Evolutionary conservation across 1,284 basidiomycete species (phyloP).

Genomic region (Coniferiporia sulphurascens): DNA sequence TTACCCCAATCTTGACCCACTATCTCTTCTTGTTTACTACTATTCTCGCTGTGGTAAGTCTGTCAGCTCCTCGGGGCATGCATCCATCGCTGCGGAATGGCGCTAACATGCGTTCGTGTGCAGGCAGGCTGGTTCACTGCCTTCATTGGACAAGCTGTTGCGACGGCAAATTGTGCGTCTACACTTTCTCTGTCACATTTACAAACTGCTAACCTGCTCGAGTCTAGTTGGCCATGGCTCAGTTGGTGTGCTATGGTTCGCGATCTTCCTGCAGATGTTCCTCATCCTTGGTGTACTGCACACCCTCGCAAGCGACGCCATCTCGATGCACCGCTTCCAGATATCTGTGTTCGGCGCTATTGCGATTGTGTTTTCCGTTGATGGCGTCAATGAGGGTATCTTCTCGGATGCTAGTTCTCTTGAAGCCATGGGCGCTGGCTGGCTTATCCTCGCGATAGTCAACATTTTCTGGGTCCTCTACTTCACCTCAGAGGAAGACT

Average conservation of each 20-base stretch:
- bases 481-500: conserved; percentile 94
- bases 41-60: conserved; percentile 69
- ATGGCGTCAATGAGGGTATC: conserved; percentile 68
- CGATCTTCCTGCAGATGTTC: conserved; percentile 82
- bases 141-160: conserved; percentile 78
- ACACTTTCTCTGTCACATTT: conserved; percentile 2
- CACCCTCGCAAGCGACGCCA: conserved; percentile 80
- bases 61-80: conserved; percentile 13
- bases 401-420: conserved; percentile 48
- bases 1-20: conserved; percentile 83
- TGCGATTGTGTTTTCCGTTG: conserved; percentile 82
- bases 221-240: conserved; percentile 35
- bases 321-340: conserved; percentile 83
- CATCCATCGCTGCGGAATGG: background rate
- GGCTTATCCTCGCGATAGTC: conserved; percentile 88
- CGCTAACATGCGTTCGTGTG: conserved; percentile 13
- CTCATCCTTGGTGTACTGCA: conserved; percentile 78
- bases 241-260: conserved; percentile 86
- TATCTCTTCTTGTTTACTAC: conserved; percentile 87
- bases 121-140: conserved; percentile 90
- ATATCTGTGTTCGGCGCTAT: conserved; percentile 85
- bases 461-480: conserved; percentile 94
- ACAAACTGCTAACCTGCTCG: conserved; percentile 14
- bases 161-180: conserved; percentile 57
- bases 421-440: conserved; percentile 87